Evolutionary conservation across 2,329 filamentous ascomycete genomes (phyloP).

Genomic region (Alternaria panax): DNA sequence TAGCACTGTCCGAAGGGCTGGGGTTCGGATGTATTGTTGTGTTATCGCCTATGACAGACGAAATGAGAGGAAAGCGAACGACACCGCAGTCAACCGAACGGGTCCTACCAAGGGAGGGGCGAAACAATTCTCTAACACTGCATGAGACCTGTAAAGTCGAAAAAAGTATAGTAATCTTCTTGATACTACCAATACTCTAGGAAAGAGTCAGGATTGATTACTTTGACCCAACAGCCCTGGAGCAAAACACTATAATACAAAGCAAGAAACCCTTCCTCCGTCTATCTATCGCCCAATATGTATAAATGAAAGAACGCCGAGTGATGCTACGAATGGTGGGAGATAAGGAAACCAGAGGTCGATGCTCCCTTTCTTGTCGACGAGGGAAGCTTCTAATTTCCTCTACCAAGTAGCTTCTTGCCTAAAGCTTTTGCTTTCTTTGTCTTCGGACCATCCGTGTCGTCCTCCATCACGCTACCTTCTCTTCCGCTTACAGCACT

Average conservation of each 20-base stretch:
- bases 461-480: neutral
- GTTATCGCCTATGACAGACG: neutral
- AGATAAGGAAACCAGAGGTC: neutral
- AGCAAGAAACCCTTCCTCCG: neutral
- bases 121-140: neutral
- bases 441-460: conserved; percentile 16
- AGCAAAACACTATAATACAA: neutral
- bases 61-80: neutral
- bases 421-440: conserved; percentile 26
- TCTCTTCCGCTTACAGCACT: conserved; percentile 9
- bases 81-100: neutral
- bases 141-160: neutral
- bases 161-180: neutral
- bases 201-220: neutral
- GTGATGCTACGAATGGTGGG: neutral
- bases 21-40: neutral
- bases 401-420: conserved; percentile 24
- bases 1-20: too few species aligned
- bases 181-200: neutral
- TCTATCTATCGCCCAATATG: neutral
- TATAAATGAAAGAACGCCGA: conserved; percentile 9
- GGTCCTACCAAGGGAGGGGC: neutral
- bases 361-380: neutral
- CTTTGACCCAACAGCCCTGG: neutral
- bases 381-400: conserved; percentile 7